Conservation (phyloP, 306 rosid species). For the Parietaria judaica region DNA sequence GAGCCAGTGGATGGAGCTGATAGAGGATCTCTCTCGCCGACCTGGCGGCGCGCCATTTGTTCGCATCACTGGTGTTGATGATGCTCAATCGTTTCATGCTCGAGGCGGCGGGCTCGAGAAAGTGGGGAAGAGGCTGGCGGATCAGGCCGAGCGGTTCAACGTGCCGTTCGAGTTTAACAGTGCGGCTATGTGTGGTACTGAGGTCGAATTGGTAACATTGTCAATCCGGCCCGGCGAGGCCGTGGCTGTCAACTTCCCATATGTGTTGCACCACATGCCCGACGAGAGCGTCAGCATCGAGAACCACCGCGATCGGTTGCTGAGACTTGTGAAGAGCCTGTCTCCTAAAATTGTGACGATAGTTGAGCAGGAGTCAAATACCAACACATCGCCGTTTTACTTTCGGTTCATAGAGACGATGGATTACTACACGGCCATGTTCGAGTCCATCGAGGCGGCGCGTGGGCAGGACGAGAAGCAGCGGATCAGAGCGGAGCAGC, state of each 20-base stretch:
- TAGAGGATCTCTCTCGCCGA: slow-evolving; percentile 46
- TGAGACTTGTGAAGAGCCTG: slow-evolving; percentile 67
- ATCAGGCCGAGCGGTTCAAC: slow-evolving; percentile 31
- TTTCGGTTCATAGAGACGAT: slow-evolving; percentile 63
- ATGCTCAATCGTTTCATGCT: slow-evolving; percentile 71
- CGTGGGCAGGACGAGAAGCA: slow-evolving; percentile 42
- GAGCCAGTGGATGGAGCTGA: slow-evolving; percentile 57
- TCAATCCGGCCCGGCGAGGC: slow-evolving; percentile 52
- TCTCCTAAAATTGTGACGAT: slow-evolving; percentile 76
- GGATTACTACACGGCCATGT: slow-evolving; percentile 70
- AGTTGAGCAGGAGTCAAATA: slow-evolving; percentile 91
- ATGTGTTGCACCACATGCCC: slow-evolving; percentile 79
- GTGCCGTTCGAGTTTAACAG: slow-evolving; percentile 73
- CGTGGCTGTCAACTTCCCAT: slow-evolving; percentile 71
- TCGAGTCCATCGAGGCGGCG: slow-evolving; percentile 71
- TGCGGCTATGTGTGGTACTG: slow-evolving; percentile 66
- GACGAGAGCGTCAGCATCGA: slow-evolving; percentile 94
- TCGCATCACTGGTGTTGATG: slow-evolving; percentile 79
- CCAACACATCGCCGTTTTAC: slow-evolving; percentile 81
- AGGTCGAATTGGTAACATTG: slow-evolving; percentile 44
- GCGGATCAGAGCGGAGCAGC: slow-evolving; percentile 72
- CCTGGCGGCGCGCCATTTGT: slow-evolving; percentile 55
- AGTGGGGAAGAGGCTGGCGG: slow-evolving; percentile 43
- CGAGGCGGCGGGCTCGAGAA: slow-evolving; percentile 87
- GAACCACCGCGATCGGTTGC: slow-evolving; percentile 72